phyloP scores from a whole-genome alignment of 1,284 basidiomycete genomes.

The Fomitopsis betulina region DNA sequence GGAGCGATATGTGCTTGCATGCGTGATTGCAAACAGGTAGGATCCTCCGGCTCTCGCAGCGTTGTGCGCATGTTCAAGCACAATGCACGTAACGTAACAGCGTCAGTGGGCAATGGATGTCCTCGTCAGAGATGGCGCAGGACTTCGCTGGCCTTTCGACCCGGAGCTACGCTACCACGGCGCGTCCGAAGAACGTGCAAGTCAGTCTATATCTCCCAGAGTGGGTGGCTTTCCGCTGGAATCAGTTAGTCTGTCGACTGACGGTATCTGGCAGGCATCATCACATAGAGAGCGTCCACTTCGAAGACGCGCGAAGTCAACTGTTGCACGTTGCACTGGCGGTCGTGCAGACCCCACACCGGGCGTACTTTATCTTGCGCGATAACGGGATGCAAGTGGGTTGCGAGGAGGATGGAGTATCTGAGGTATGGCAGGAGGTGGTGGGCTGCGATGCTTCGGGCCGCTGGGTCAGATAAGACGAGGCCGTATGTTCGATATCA shows the following conservation, averaged over 20 bases:
- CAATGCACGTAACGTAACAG: slow-evolving; percentile 35
- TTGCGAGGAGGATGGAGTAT: slow-evolving; percentile 68
- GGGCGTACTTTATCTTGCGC: slow-evolving; percentile 62
- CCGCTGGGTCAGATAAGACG: background rate
- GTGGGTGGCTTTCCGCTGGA: slow-evolving; percentile 31
- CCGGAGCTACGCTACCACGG: slow-evolving; percentile 10
- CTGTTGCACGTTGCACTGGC: slow-evolving; percentile 60
- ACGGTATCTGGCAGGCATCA: slow-evolving; percentile 46
- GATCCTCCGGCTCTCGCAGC: slow-evolving; percentile 6
- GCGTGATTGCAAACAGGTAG: slow-evolving; percentile 64
- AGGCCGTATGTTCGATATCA: background rate
- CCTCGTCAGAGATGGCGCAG: slow-evolving; percentile 58
- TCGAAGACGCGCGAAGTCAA: slow-evolving; percentile 36
- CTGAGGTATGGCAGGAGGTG: slow-evolving; percentile 53
- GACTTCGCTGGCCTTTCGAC: slow-evolving; percentile 50
- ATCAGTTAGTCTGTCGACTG: too few relatives aligned
- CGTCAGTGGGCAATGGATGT: slow-evolving; percentile 62
- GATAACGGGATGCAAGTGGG: slow-evolving; percentile 76
- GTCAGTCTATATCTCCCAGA: slow-evolving; percentile 60
- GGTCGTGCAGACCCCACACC: slow-evolving; percentile 56
- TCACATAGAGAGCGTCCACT: slow-evolving; percentile 71
- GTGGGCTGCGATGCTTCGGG: slow-evolving; percentile 40
- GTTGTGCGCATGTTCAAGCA: background rate
- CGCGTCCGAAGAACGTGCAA: slow-evolving; percentile 16
- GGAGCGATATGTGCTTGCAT: slow-evolving; percentile 58